A percentile compares a stretch with the other conserved stretches of the same genome.
Evolutionary conservation across 2,329 filamentous ascomycete genomes (phyloP).

Genomic region (Alternaria gaisen): DNA sequence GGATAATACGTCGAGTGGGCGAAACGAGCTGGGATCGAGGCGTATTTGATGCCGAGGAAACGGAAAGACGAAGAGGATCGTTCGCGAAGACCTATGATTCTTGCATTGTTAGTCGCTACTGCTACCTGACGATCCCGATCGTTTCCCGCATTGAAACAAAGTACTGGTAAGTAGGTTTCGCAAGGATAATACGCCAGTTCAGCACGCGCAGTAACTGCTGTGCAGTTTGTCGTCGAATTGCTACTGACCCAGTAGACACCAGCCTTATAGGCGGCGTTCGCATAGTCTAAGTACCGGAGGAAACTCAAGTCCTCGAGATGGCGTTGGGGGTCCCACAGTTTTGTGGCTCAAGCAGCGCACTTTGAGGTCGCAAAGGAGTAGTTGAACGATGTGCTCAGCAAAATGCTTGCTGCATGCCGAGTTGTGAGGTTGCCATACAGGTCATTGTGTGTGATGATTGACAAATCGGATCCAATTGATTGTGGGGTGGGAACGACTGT

Average conservation of each 20-base stretch:
- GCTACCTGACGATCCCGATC: slow-evolving; percentile 17
- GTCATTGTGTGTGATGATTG: slow-evolving; percentile 42
- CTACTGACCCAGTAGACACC: background rate
- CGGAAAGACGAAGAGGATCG: slow-evolving; percentile 56
- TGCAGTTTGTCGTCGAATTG: slow-evolving; percentile 22
- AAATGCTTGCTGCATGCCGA: slow-evolving; percentile 30
- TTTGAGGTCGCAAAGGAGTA: slow-evolving; percentile 18
- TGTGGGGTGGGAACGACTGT: slow-evolving; percentile 30
- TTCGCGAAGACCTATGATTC: slow-evolving; percentile 54
- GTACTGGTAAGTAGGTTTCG: slow-evolving; percentile 28
- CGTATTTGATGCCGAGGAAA: slow-evolving; percentile 62
- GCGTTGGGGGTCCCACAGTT: slow-evolving; percentile 28
- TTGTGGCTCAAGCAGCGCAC: slow-evolving; percentile 35
- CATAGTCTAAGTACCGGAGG: slow-evolving; percentile 27
- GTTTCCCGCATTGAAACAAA: slow-evolving; percentile 32
- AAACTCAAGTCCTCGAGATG: slow-evolving; percentile 21
- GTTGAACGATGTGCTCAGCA: slow-evolving; percentile 22
- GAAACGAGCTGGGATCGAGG: slow-evolving; percentile 56
- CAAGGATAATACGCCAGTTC: slow-evolving; percentile 25
- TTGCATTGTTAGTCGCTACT: slow-evolving; percentile 31
- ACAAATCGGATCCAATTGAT: slow-evolving; percentile 40
- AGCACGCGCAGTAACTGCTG: slow-evolving; percentile 33
- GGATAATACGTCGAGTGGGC: slow-evolving; percentile 55
- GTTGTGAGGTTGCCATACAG: slow-evolving; percentile 34
- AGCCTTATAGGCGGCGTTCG: slow-evolving; percentile 24